Conservation (phyloP, 2,329 filamentous ascomycete genomes). For the Nothomitra cinnamomea region DNA sequence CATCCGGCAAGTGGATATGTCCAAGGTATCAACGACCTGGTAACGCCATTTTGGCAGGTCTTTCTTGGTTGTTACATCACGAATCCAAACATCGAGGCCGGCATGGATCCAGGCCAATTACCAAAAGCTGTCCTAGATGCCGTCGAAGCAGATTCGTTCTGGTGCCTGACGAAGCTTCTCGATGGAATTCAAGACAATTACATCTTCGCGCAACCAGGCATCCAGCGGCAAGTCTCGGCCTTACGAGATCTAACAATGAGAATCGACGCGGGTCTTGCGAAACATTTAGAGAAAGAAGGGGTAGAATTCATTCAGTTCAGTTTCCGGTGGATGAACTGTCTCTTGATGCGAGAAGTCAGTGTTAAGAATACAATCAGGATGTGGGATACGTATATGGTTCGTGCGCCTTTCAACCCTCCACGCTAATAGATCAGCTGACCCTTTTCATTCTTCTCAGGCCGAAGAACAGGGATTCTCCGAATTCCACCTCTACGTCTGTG, state of each 20-base stretch:
- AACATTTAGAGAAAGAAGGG: constrained; percentile 75
- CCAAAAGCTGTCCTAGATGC: constrained; percentile 84
- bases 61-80: constrained; percentile 90
- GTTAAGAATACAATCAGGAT: constrained; percentile 94
- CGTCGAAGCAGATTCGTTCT: constrained; percentile 94
- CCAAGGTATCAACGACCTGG: constrained; percentile 95
- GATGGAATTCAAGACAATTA: constrained; percentile 99
- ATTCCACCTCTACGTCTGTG: constrained; percentile 96
- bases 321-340: constrained; percentile 99
- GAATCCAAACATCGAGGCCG: constrained; percentile 78
- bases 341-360: constrained; percentile 93
- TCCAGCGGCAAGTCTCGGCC: constrained; percentile 81
- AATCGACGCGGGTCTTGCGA: constrained; percentile 71
- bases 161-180: constrained; percentile 94
- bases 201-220: constrained; percentile 92
- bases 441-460: constrained; percentile 38
- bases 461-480: constrained; percentile 98
- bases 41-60: constrained; percentile 96
- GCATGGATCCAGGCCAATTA: constrained; percentile 92
- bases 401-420: constrained; percentile 16
- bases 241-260: constrained; percentile 78
- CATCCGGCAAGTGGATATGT: constrained; percentile 97
- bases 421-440: constrained; percentile 10
- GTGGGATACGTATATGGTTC: constrained; percentile 98
- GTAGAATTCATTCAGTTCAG: constrained; percentile 99